phyloP scores from a whole-genome alignment of 2,329 filamentous ascomycete species.

The Arthrobotrys pseudoclavata region DNA sequence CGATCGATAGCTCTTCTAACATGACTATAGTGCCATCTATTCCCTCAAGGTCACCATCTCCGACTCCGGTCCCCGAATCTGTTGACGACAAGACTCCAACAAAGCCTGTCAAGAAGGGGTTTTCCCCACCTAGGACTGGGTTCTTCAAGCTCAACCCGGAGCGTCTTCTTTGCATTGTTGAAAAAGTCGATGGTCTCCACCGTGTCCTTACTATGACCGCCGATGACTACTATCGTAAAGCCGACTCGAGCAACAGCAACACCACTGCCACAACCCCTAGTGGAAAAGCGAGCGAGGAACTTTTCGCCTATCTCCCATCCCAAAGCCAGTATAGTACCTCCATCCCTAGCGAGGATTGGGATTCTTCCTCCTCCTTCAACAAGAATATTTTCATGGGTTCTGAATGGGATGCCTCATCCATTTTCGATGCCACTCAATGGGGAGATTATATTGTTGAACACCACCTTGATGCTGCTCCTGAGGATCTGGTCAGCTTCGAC shows the following conservation, averaged over 20 bases:
- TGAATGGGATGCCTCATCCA: slow-evolving; percentile 44
- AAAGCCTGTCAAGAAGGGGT: slow-evolving; percentile 33
- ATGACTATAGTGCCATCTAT: slow-evolving; percentile 40
- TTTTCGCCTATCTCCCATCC: slow-evolving; percentile 54
- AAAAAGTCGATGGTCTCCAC: slow-evolving; percentile 44
- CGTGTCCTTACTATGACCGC: slow-evolving; percentile 51
- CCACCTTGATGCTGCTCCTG: slow-evolving; percentile 26
- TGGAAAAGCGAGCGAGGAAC: slow-evolving; percentile 54
- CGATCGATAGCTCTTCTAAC: slow-evolving; percentile 32
- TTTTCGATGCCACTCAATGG: slow-evolving; percentile 49
- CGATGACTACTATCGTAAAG: slow-evolving; percentile 45
- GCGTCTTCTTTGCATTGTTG: slow-evolving; percentile 47
- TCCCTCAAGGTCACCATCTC: slow-evolving; percentile 54
- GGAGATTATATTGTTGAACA: slow-evolving; percentile 52
- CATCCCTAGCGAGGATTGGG: slow-evolving; percentile 56
- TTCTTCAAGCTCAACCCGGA: slow-evolving; percentile 53
- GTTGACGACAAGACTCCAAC: slow-evolving; percentile 54
- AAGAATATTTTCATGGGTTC: slow-evolving; percentile 44
- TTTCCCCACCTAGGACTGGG: slow-evolving; percentile 41
- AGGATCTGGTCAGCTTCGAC: slow-evolving; percentile 21
- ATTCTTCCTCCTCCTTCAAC: slow-evolving; percentile 51
- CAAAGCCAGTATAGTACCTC: slow-evolving; percentile 53
- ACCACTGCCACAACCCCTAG: slow-evolving; percentile 40
- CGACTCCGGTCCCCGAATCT: slow-evolving; percentile 51
- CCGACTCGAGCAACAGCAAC: slow-evolving; percentile 35